A percentile compares a stretch with the other conserved stretches of the same genome.
phyloP scores from a whole-genome alignment of 176 grass and related monocot species.

The Puccinellia tenuiflora region DNA sequence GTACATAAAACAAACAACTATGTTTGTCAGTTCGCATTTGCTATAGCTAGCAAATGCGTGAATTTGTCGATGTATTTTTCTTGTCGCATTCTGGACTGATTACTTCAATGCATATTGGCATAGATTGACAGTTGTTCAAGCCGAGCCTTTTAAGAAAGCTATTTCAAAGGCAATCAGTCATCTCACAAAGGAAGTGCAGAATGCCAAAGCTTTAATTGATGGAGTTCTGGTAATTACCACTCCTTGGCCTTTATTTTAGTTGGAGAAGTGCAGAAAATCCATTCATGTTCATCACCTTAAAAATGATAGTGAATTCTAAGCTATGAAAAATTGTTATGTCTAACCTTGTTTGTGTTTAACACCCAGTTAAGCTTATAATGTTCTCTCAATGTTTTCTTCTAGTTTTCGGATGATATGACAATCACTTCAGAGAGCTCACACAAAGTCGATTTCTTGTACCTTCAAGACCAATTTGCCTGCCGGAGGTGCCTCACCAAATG shows the following conservation, averaged over 20 bases:
- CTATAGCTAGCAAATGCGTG: not conserved
- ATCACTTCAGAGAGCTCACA: constrained; percentile 32
- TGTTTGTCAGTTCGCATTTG: not conserved
- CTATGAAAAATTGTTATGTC: not conserved
- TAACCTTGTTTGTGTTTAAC: constrained; percentile 1
- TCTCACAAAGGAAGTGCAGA: constrained; percentile 72
- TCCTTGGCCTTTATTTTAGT: not conserved
- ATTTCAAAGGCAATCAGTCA: constrained; percentile 61
- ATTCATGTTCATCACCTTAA: not conserved
- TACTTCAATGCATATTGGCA: not conserved
- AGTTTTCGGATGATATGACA: constrained; percentile 53
- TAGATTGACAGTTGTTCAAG: constrained; percentile 62
- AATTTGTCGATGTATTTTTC: not conserved
- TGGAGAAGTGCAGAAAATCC: not conserved
- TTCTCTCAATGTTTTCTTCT: constrained; percentile 19
- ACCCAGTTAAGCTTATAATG: constrained; percentile 9
- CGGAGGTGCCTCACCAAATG: constrained; percentile 49
- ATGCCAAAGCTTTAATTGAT: constrained; percentile 68
- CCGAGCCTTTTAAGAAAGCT: constrained; percentile 62
- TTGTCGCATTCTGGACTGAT: not conserved
- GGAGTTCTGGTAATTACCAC: constrained; percentile 51
- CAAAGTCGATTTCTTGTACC: constrained; percentile 69
- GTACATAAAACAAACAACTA: not conserved
- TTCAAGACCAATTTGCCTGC: constrained; percentile 43
- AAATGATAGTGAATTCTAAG: not conserved